Percentiles rank a stretch among this genome's conserved stretches.
Conservation (phyloP, 176 grass and related monocot species). For the Echinochloa phyllopogon region DNA sequence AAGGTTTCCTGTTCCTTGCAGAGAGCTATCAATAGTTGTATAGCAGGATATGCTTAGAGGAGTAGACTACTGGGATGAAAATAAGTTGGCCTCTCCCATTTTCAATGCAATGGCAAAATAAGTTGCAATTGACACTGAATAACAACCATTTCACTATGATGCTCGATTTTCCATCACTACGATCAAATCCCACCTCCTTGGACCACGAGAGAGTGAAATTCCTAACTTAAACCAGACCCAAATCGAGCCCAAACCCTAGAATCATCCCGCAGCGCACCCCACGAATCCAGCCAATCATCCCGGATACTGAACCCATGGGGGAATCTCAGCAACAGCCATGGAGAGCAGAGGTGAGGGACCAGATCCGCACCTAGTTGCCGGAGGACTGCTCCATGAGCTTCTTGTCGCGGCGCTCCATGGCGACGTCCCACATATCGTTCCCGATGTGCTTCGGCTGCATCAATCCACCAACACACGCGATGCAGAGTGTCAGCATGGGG, state of each 20-base stretch:
- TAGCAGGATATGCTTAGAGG: background rate
- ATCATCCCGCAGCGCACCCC: background rate
- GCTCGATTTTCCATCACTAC: background rate
- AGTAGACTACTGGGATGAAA: background rate
- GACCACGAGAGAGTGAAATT: background rate
- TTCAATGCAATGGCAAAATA: background rate
- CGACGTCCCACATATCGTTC: constrained; percentile 96
- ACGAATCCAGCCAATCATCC: background rate
- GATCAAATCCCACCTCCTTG: too few species aligned
- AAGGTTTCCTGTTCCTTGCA: background rate
- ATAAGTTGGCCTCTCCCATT: background rate
- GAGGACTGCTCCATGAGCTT: constrained; percentile 66
- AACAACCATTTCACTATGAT: background rate
- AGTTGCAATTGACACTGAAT: background rate
- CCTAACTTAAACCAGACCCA: background rate
- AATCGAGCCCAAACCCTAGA: constrained; percentile 28
- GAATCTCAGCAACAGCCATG: background rate
- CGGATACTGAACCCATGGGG: background rate
- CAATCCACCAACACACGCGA: background rate
- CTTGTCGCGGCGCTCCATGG: constrained; percentile 98
- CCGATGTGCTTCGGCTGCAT: constrained; percentile 98
- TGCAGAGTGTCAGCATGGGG: background rate
- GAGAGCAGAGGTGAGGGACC: background rate
- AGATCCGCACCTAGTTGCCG: constrained; percentile 59
- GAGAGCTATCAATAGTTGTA: background rate